Evolutionary conservation across 2,329 filamentous ascomycete genomes (phyloP).

Genomic region (Fusarium coffeatum): DNA sequence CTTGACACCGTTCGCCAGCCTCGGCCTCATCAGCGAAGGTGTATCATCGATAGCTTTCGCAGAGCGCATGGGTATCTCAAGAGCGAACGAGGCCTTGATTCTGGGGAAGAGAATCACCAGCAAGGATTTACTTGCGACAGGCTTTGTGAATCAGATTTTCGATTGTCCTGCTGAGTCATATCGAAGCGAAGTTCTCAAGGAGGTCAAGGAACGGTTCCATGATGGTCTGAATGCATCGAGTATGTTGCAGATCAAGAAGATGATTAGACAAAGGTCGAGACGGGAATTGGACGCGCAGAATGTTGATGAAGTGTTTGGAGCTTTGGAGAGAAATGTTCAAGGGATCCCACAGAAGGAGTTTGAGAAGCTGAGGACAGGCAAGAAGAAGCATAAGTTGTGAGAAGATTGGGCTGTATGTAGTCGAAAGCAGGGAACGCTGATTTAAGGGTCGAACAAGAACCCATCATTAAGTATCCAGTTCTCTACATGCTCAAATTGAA

Average conservation of each 20-base stretch:
- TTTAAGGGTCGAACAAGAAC: not conserved
- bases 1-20: not conserved
- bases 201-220: slow-evolving; percentile 2
- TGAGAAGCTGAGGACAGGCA: not conserved
- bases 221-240: not conserved
- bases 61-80: not conserved
- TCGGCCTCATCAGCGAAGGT: not conserved
- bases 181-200: not conserved
- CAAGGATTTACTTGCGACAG: not conserved
- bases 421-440: too few species aligned
- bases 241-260: slow-evolving; percentile 4
- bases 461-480: slow-evolving; percentile 3
- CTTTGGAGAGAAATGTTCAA: not conserved
- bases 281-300: not conserved
- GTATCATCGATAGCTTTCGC: not conserved
- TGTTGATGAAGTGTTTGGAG: slow-evolving; percentile 1
- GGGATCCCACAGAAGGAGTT: not conserved
- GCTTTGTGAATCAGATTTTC: not conserved
- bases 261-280: not conserved
- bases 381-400: not conserved
- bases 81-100: not conserved
- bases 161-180: not conserved
- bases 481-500: slow-evolving; percentile 1
- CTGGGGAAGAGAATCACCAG: not conserved
- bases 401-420: not conserved